phyloP scores from a whole-genome alignment of 495 filamentous ascomycete species.

The Annulohypoxylon maeteangense region DNA sequence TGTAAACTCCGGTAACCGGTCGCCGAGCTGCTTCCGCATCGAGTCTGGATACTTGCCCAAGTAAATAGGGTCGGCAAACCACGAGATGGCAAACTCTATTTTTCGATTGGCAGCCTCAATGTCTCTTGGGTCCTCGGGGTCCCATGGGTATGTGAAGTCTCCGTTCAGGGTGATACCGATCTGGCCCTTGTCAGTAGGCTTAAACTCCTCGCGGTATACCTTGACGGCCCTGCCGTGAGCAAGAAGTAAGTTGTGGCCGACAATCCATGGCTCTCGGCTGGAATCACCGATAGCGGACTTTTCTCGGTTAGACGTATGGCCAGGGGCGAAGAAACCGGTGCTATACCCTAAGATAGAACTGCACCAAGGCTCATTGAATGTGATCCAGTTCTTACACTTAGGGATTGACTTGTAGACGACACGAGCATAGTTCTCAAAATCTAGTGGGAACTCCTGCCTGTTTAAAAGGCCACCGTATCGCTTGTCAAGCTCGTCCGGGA shows the following conservation, averaged over 20 bases:
- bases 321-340: slow-evolving; percentile 69
- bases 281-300: slow-evolving; percentile 66
- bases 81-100: slow-evolving; percentile 72
- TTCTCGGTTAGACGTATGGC: slow-evolving; percentile 66
- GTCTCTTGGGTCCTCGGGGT: slow-evolving; percentile 64
- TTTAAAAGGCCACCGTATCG: slow-evolving; percentile 70
- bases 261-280: slow-evolving; percentile 67
- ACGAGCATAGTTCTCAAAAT: slow-evolving; percentile 70
- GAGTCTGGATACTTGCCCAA: slow-evolving; percentile 79
- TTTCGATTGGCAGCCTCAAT: slow-evolving; percentile 70
- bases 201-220: slow-evolving; percentile 75
- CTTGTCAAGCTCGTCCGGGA: slow-evolving; percentile 69
- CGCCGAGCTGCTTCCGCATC: slow-evolving; percentile 77
- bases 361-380: slow-evolving; percentile 74
- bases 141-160: slow-evolving; percentile 68
- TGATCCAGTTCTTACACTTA: slow-evolving; percentile 73
- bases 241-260: slow-evolving; percentile 69
- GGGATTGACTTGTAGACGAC: slow-evolving; percentile 66
- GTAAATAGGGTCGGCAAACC: slow-evolving; percentile 82
- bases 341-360: slow-evolving; percentile 69
- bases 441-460: slow-evolving; percentile 66
- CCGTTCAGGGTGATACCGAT: slow-evolving; percentile 73
- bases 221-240: slow-evolving; percentile 71
- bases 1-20: slow-evolving; percentile 73
- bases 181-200: slow-evolving; percentile 65